A percentile compares a stretch with the other conserved stretches of the same genome.
These are phyloP conservation scores for Termitomyces titanicus DNA, from an alignment of 768 basidiomycete genomes.

Conservation along the genomic window DNA sequence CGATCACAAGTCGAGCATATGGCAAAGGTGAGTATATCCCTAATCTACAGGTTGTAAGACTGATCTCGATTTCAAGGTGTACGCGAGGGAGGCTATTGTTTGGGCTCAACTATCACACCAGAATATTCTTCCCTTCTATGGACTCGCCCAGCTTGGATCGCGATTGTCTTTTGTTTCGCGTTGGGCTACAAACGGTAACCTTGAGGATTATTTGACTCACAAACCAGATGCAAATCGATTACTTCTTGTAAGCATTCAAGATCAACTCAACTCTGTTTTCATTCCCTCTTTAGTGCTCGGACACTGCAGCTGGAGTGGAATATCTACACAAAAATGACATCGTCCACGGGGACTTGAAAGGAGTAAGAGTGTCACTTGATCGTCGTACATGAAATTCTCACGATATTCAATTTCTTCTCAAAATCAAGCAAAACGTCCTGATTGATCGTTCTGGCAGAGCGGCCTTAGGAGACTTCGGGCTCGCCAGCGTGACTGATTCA, in stretches of 20 bases:
- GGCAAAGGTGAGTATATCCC: not conserved
- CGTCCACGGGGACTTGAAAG: slow-evolving; percentile 4
- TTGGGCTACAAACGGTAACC: not conserved
- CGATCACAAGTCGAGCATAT: not conserved
- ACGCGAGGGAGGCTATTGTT: not conserved
- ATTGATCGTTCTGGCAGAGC: not conserved
- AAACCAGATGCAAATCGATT: not conserved
- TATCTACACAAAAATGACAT: slow-evolving; percentile 3
- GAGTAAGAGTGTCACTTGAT: not conserved
- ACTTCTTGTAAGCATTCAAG: not conserved
- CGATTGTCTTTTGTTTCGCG: not conserved
- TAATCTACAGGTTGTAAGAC: not conserved
- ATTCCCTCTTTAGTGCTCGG: not conserved
- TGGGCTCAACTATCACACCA: slow-evolving; percentile 4
- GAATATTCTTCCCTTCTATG: not conserved
- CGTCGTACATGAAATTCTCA: not conserved
- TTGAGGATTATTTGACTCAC: not conserved
- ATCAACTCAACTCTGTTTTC: not conserved
- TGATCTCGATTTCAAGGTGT: not conserved
- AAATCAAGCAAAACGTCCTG: not conserved
- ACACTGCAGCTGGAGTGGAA: slow-evolving; percentile 2
- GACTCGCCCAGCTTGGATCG: not conserved
- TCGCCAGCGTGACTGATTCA: not conserved
- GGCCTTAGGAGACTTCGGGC: not conserved
- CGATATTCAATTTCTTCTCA: too few relatives aligned